Evolutionary conservation across 306 rosid species (phyloP), one percentile per base, ranked within the genome.

Genomic region (Cicer chorassanicum): DNA sequence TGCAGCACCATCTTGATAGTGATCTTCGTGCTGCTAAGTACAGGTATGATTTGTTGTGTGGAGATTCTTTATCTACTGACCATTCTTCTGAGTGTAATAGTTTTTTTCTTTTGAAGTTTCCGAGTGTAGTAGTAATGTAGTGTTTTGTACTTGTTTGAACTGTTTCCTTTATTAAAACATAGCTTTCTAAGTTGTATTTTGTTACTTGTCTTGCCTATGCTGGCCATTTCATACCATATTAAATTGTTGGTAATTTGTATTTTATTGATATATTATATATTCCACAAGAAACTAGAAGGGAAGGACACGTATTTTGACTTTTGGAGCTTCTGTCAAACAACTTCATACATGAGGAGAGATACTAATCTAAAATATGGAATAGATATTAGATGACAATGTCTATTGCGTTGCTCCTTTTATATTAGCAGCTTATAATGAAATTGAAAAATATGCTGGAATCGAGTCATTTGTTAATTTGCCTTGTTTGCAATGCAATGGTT

Each of bases 21-120:
- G 98, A 94, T 88, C 92, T 95, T 81, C 87, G 85, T 66, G 82
- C 95, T 57, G 87, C 97, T 57, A 91, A 90, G 79, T 88, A 88
- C 92, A 94, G 98, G 98, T 91, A 67, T 69, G 83, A 45, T 82
- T 40, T 44, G 29, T 48, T 44, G 16, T 68, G 11, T 49, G 51
- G 41, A 73, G 24, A 60, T 68, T 75, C 80, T 78, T 60, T 75
- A 34, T 40, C 40, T 76, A 54, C 39, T 40, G 55, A 18, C 60
- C 38, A 55, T 71, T 68, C 65, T 67, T 71, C 19, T 43, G 66
- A 29, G 65, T 82, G 13, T 59, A 51, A 65, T 40, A 53, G 38
- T 21, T 54, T 24, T 16, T 44, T 16, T 9, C 9, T 77, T 41
- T 49, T 49, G 54, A 49, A 49, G 54, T 49, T 62, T 71, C 19